Evolutionary conservation across 495 filamentous ascomycete species (phyloP), one percentile per base, ranked within the genome.

Genomic region (Xylaria sp.): DNA sequence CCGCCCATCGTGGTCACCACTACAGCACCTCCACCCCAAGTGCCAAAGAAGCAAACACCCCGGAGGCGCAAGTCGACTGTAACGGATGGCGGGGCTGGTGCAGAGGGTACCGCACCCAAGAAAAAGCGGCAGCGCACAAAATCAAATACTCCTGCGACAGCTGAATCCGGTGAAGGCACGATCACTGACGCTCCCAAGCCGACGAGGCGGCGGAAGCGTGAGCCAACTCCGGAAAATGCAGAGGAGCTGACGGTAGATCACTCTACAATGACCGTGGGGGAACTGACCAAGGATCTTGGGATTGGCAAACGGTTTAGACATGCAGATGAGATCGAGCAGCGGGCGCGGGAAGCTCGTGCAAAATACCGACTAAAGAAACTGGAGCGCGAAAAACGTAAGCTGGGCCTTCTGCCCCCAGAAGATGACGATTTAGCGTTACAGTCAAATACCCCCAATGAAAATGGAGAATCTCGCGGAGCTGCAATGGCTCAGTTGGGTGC

Each of bases 241-340:
- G 94, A 97, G 78, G 76, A 82, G 11, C 84, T 90, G 41, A 85
- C 90, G 59, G 92, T 98, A 52, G 88, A 92, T 70, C 86, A 89
- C 7, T 85, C 85, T 5, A 85, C 87, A 1, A 85, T 93, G 43
- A 95, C 89, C 68, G 97, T 99, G 93, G 88, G 86, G 15, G 93
- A 97, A 48, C 80, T 99, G 5, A 92, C 90, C 74, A 91, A 87
- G 71, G 93, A 97, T 75, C 78, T 91, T 33, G 86, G 88, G 31
- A 92, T 91, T 9, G 96, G 96, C 50, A 93, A 90, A 79, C 93
- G 89, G 69, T 98, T 94, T 24, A 91, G 91, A 69, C 89, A 91
- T 9, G 85, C 86, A 70, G 82, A 86, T 67, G 84, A 88, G 76
- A 82, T 90, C 12, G 83, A 85, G 66, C 77, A 85, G 68, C 79